Percentiles rank a stretch among this genome's conserved stretches.
phyloP scores from a whole-genome alignment of 257 asterid species.

The Echites panduratus region DNA sequence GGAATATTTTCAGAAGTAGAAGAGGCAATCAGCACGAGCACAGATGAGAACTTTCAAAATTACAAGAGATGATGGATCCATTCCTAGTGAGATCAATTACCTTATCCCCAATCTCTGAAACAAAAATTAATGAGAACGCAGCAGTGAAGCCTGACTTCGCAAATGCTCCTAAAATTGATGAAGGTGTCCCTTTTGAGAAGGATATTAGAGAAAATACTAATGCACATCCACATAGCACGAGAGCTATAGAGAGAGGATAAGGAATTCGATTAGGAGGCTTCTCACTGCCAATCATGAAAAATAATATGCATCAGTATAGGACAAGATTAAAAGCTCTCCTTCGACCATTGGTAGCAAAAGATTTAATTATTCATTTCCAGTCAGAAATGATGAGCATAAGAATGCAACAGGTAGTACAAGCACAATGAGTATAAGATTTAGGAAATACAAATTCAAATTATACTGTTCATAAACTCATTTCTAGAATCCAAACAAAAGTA shows the following conservation, averaged over 20 bases:
- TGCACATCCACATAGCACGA: conserved; percentile 74
- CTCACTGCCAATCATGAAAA: conserved; percentile 45
- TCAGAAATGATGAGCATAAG: background rate
- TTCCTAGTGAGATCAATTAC: conserved; percentile 31
- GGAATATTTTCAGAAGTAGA: background rate
- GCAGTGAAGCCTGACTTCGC: conserved; percentile 95
- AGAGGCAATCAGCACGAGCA: background rate
- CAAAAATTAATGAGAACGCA: conserved; percentile 82
- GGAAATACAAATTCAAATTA: background rate
- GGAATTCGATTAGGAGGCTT: conserved; percentile 59
- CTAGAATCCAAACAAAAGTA: background rate
- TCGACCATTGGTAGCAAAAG: conserved; percentile 19
- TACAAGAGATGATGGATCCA: background rate
- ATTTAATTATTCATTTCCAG: background rate
- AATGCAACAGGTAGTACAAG: background rate
- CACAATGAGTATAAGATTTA: background rate
- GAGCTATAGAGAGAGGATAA: conserved; percentile 59
- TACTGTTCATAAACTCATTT: background rate
- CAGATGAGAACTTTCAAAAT: background rate
- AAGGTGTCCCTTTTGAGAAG: conserved; percentile 55
- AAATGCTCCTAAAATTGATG: conserved; percentile 60
- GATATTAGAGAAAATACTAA: conserved; percentile 50
- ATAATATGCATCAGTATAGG: conserved; percentile 23
- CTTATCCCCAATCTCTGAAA: conserved; percentile 97
- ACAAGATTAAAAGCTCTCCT: conserved; percentile 14